Percentiles rank a stretch among this genome's conserved stretches.
Conservation (phyloP, 2,329 filamentous ascomycete genomes). For the Phaeophleospora eucalypticola region DNA sequence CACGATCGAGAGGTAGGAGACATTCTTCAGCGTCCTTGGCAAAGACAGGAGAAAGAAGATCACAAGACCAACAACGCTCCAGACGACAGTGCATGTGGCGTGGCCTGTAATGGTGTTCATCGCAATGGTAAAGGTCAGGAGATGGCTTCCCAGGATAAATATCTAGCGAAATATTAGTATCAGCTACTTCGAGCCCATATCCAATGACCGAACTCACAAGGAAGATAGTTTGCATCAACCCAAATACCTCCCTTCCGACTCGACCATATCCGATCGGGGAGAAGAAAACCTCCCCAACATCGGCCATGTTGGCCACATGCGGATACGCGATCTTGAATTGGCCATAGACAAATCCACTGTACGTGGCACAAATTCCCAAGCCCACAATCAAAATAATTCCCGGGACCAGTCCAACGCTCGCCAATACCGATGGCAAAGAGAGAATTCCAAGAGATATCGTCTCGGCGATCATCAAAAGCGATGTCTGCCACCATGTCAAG, state of each 20-base stretch:
- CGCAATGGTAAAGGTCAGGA: slow-evolving; percentile 65
- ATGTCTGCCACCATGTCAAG: slow-evolving; percentile 45
- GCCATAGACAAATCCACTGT: slow-evolving; percentile 57
- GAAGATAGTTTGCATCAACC: slow-evolving; percentile 45
- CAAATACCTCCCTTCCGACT: slow-evolving; percentile 60
- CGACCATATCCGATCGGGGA: slow-evolving; percentile 37
- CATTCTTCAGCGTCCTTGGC: slow-evolving; percentile 59
- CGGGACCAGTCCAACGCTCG: slow-evolving; percentile 49
- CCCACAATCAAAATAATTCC: slow-evolving; percentile 52
- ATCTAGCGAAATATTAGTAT: slow-evolving; percentile 40
- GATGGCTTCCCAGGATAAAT: slow-evolving; percentile 66
- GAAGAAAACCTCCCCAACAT: slow-evolving; percentile 60
- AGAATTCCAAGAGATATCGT: slow-evolving; percentile 57
- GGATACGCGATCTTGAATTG: slow-evolving; percentile 56
- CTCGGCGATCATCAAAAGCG: slow-evolving; percentile 51
- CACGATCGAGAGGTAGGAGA: slow-evolving; percentile 59
- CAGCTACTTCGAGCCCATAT: background rate
- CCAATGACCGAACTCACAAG: background rate
- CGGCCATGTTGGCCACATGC: slow-evolving; percentile 53
- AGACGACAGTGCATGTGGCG: slow-evolving; percentile 61
- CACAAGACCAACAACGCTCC: slow-evolving; percentile 55
- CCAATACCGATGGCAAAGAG: slow-evolving; percentile 51
- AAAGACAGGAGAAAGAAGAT: slow-evolving; percentile 57
- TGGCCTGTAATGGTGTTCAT: slow-evolving; percentile 62
- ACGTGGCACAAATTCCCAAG: slow-evolving; percentile 54